Base-by-base conservation (phyloP, 139 green algal species). In the Chlorella sp. region DNA sequence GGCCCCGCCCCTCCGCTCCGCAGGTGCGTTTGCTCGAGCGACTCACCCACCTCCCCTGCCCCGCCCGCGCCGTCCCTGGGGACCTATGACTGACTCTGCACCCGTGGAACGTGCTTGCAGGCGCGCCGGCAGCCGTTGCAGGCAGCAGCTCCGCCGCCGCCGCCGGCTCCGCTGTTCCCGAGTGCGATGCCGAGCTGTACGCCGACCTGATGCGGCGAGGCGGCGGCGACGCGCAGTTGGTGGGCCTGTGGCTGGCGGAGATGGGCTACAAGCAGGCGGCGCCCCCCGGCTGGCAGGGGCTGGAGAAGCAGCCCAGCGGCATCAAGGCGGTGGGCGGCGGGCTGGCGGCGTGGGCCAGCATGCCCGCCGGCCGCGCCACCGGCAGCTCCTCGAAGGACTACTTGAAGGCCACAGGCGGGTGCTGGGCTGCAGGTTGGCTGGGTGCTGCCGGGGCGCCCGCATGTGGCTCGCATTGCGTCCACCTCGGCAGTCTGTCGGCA, bases 141-240 rank as follows among this genome's bases (percentile, higher is more conserved):
- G 32, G 58, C 60, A 40, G 77, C 77, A 40, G 58, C 60, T 36
- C 30, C 36, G 41, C 43, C 26, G 26, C 72, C 43, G 40, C 51
- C 26, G 17, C 16, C 9, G 43, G 13, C 14, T 6, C 36, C 0
- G 2, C 28, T 24, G 40, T 40, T 17, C 28, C 72, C 43, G 56
- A 48, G 9, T 78, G 72, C 70, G 40, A 76, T 24, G 76, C 14
- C 38, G 76, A 51, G 5, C 80, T 92, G 7, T 89, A 87, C 32
- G 48, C 76, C 26, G 87, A 92, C 48, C 58, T 92, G 22, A 79
- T 92, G 46, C 75, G 56, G 40, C 90, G 79, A 36, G 85, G 85
- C 2, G 43, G 83, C 28, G 89, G 89, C 54, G 86, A 92, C 40
- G 46, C 79, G 32, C 11, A 41, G 13, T 69, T 90, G 58, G 89